Conservation (phyloP, 306 rosid genomes). For the Medicago ruthenica region DNA sequence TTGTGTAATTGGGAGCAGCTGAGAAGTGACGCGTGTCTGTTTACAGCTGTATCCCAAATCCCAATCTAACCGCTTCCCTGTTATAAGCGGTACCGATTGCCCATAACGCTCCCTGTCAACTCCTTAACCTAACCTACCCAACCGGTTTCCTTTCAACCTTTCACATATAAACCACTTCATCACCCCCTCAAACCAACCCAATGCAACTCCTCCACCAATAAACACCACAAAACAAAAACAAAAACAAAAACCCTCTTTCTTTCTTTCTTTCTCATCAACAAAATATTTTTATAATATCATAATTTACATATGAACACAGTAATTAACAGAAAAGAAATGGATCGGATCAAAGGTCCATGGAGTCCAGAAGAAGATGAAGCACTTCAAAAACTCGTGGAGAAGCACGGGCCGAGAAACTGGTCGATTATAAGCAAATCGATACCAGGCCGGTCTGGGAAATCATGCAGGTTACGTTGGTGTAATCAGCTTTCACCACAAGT, state of each 20-base stretch:
- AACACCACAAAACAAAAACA: neutral
- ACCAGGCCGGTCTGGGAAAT: constrained; percentile 92
- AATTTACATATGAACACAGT: constrained; percentile 36
- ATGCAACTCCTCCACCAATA: constrained; percentile 22
- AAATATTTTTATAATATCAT: too few species aligned
- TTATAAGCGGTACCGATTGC: constrained; percentile 67
- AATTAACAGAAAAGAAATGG: constrained; percentile 61
- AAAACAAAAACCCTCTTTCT: neutral
- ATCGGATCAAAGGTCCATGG: constrained; percentile 98
- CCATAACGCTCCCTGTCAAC: constrained; percentile 49
- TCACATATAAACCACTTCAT: constrained; percentile 52
- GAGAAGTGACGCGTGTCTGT: constrained; percentile 77
- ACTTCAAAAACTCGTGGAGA: constrained; percentile 73
- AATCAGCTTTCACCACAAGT: constrained; percentile 97
- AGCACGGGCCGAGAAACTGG: constrained; percentile 94
- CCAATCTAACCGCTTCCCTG: constrained; percentile 67
- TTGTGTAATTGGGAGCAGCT: constrained; percentile 51
- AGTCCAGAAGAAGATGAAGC: constrained; percentile 95
- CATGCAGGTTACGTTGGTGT: constrained; percentile 96
- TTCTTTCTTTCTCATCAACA: too few species aligned
- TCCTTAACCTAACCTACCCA: constrained; percentile 57
- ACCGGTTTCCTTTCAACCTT: constrained; percentile 64
- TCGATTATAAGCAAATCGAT: constrained; percentile 85
- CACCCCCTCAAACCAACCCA: constrained; percentile 7
- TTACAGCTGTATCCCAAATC: constrained; percentile 93